These are phyloP conservation scores for Casuarina equisetifolia DNA, from an alignment of 306 rosid species.

Conservation along the genomic window DNA sequence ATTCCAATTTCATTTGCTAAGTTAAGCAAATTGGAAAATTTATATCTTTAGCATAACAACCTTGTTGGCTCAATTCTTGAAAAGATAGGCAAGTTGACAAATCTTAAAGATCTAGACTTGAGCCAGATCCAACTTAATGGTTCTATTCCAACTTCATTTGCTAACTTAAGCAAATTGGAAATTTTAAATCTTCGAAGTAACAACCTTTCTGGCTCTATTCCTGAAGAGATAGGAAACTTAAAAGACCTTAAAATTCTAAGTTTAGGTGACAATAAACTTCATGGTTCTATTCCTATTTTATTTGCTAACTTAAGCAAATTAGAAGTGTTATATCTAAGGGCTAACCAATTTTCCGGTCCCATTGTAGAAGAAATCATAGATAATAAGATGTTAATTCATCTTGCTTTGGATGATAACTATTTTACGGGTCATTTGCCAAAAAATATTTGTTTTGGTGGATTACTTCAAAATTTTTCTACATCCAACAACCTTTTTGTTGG, in stretches of 20 bases:
- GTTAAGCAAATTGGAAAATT: too few relatives aligned
- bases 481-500: background rate
- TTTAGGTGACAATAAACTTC: accelerated
- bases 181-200: background rate
- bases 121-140: too few relatives aligned
- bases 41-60: too few relatives aligned
- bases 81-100: too few relatives aligned
- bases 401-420: background rate
- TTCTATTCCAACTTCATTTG: too few relatives aligned
- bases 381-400: background rate
- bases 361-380: accelerated
- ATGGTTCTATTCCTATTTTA: too few relatives aligned
- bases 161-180: background rate
- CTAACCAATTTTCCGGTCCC: accelerated
- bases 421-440: background rate
- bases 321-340: too few relatives aligned
- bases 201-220: background rate
- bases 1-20: too few relatives aligned
- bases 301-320: too few relatives aligned
- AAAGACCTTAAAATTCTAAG: too few relatives aligned
- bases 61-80: too few relatives aligned
- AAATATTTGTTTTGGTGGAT: background rate
- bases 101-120: too few relatives aligned
- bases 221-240: background rate
- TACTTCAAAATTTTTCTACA: background rate